phyloP scores from a whole-genome alignment of 106 monocot genomes.

The Gastrodia elata region DNA sequence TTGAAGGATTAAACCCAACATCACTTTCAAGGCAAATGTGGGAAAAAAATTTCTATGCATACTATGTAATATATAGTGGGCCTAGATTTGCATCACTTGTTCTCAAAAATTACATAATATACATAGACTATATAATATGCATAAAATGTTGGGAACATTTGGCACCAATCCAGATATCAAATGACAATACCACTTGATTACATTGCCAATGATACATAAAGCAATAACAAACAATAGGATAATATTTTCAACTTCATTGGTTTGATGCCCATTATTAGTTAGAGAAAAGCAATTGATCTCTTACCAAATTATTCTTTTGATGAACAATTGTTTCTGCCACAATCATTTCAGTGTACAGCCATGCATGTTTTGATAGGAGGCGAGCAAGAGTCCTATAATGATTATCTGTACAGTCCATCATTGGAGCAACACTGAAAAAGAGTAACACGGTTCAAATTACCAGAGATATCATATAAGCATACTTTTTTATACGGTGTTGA shows the following conservation, averaged over 20 bases:
- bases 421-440: conserved; percentile 80
- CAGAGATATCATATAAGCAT: not conserved
- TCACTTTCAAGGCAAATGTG: too few species aligned
- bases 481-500: not conserved
- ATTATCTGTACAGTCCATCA: conserved; percentile 99
- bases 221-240: not conserved
- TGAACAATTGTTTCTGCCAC: conserved; percentile 98
- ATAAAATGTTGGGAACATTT: too few species aligned
- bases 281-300: not conserved
- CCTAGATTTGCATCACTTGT: too few species aligned
- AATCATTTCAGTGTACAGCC: conserved; percentile 98
- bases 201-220: not conserved
- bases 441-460: not conserved
- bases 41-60: too few species aligned
- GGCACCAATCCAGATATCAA: not conserved
- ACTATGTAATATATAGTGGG: too few species aligned
- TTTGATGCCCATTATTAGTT: not conserved
- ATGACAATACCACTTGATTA: not conserved
- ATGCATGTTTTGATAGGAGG: conserved; percentile 83
- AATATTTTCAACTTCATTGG: not conserved
- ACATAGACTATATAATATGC: too few species aligned
- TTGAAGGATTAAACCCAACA: too few species aligned
- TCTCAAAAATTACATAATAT: too few species aligned
- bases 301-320: conserved; percentile 87
- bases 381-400: conserved; percentile 85